Base-by-base conservation (phyloP, 2,329 filamentous ascomycete species). In the Leptographium lundbergii region DNA sequence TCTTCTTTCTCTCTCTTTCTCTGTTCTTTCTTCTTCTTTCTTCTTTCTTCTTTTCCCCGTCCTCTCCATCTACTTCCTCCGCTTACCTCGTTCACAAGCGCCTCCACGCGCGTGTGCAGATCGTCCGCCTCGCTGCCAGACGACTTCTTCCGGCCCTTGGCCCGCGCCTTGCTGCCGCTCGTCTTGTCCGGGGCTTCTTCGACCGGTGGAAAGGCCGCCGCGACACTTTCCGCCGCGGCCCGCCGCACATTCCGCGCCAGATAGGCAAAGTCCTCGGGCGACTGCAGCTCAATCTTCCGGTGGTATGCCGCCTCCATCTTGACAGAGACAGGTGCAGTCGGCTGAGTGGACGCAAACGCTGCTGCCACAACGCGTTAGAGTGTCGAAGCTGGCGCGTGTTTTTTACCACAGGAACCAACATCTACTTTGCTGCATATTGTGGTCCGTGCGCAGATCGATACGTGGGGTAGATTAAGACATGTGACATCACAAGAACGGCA, bases 251-350 rank as follows among this genome's bases (percentile, higher is more conserved):
- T 88, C 63, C 78, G 73, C 65, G 88, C 78, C 32, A 92, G 80
- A 71, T 85, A 88, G 59, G 79, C 73, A 39, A 91, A 78, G 72
- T 92, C 88, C 55, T 86, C 82, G 50, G 84, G 81, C n/a, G 81
- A 80, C 73, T 91, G 88, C 57, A 92, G 82, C 73, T 91, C 88
- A 70, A 92, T 87, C 73, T 85, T 87, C 69, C 88, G 85, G 71
- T 90, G 83, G 64, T 71, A 71, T 45, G 74, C 69, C 32, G 65
- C 58, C 50, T 71, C 70, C 70, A 73, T 73, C 25, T 14, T 54
- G 19, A 14, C 6, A 7, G n/a, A 27, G 24, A 11, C 10, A 9
- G 14, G 17, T 39, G 14, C 11, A 39, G 36, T 39, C 36, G 34
- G 9, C 27, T 4, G 27, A 29, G 27, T 7, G 27, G 34, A n/a